phyloP scores from a whole-genome alignment of 2,329 filamentous ascomycete genomes.

The Calonectria pteridis region DNA sequence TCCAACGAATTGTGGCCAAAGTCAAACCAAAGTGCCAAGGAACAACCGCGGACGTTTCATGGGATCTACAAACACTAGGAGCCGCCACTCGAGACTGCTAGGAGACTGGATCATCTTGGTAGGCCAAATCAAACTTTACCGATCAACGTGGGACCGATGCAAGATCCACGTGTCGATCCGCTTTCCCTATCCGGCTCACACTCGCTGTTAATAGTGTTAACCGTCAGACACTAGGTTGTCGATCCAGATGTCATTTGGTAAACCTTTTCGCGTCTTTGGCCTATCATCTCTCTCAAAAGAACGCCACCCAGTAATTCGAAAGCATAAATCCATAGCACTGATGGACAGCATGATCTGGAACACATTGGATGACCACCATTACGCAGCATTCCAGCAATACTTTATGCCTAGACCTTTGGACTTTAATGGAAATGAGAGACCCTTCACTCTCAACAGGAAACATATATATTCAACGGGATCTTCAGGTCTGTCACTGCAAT shows the following conservation, averaged over 20 bases:
- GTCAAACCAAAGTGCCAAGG: not conserved
- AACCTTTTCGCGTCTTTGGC: not conserved
- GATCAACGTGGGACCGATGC: not conserved
- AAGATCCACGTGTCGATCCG: not conserved
- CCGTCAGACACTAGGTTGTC: not conserved
- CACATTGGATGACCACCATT: not conserved
- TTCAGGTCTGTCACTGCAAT: not conserved
- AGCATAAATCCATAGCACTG: not conserved
- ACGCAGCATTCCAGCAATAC: not conserved
- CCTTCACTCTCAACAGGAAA: not conserved
- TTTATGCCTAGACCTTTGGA: not conserved
- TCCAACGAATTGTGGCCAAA: not conserved
- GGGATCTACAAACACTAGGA: not conserved
- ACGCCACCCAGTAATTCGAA: not conserved
- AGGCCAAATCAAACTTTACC: not conserved
- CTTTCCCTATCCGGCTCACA: not conserved
- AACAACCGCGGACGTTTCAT: not conserved
- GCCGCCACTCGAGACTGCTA: not conserved
- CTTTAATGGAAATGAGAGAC: not conserved
- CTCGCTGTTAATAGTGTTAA: not conserved
- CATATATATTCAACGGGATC: not conserved
- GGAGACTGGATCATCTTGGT: not conserved
- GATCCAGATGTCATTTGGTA: not conserved
- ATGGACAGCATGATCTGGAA: not conserved
- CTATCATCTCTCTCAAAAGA: not conserved